These are phyloP conservation scores for Blastocladiella emersonii DNA, from an alignment of 371 early-diverging fungal genomes.

Conservation along the genomic window DNA sequence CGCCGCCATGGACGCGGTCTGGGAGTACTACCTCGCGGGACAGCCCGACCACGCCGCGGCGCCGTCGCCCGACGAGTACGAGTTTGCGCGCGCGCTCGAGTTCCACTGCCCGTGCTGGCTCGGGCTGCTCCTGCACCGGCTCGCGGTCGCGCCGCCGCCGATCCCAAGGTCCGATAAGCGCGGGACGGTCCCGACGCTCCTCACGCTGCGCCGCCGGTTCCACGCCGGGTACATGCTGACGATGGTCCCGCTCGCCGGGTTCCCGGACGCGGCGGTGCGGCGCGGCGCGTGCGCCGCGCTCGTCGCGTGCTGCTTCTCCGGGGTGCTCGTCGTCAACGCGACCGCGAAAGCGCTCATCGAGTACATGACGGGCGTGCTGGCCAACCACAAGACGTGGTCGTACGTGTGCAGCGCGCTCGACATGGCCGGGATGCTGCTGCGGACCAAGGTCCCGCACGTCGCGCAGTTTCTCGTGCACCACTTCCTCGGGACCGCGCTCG, in stretches of 20 bases:
- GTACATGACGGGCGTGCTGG: not conserved
- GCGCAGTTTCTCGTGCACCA: not conserved
- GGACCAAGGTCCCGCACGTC: not conserved
- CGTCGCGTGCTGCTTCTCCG: not conserved
- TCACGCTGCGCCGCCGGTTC: not conserved
- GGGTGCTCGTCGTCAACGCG: not conserved
- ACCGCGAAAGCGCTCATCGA: constrained; percentile 1
- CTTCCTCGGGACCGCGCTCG: constrained; percentile 1
- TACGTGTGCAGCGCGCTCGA: constrained; percentile 2
- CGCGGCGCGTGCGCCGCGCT: not conserved
- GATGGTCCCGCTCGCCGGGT: not conserved
- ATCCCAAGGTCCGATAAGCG: not conserved
- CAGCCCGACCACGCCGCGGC: not conserved
- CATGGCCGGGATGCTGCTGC: not conserved
- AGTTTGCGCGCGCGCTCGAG: not conserved
- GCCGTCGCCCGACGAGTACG: constrained; percentile 3
- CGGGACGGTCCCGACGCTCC: not conserved
- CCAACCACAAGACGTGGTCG: constrained; percentile 2
- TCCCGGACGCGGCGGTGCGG: not conserved
- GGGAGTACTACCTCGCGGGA: not conserved
- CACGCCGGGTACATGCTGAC: not conserved
- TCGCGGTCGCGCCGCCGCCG: not conserved
- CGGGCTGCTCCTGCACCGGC: not conserved
- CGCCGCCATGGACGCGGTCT: not conserved
- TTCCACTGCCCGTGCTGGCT: not conserved